Conservation (phyloP, 805 yeast genomes). For the Starmerella etchellsii region DNA sequence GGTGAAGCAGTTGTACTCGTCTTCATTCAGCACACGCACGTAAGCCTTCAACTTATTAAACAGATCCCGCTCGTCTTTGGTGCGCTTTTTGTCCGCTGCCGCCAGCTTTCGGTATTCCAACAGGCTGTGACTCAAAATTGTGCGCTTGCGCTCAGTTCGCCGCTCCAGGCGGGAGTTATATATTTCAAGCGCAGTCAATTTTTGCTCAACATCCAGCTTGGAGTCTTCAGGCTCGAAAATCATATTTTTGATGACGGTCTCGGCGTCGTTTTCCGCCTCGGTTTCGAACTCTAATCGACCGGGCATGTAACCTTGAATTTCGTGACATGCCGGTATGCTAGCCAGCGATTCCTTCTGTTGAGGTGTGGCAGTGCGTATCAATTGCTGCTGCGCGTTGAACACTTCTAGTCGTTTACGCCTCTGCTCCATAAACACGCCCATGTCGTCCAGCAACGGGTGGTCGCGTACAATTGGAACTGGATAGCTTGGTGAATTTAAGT, state of each 20-base stretch:
- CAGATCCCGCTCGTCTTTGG: conserved; percentile 82
- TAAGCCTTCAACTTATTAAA: conserved; percentile 63
- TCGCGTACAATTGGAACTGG: conserved; percentile 82
- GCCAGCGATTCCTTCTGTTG: conserved; percentile 69
- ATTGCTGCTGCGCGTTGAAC: conserved; percentile 47
- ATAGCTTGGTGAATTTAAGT: conserved; percentile 55
- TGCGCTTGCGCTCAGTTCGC: conserved; percentile 84
- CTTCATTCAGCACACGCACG: conserved; percentile 65
- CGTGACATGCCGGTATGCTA: conserved; percentile 92
- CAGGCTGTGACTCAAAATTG: conserved; percentile 59
- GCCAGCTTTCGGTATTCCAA: conserved; percentile 76
- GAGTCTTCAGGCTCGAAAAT: conserved; percentile 87
- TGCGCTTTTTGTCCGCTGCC: conserved; percentile 68
- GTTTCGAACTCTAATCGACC: conserved; percentile 94
- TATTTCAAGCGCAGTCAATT: conserved; percentile 73
- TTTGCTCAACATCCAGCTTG: conserved; percentile 76
- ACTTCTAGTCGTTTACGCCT: conserved; percentile 62
- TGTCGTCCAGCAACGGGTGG: conserved; percentile 48
- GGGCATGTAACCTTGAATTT: conserved; percentile 96
- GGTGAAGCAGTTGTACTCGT: conserved; percentile 65
- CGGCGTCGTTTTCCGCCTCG: conserved; percentile 96
- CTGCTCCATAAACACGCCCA: conserved; percentile 53
- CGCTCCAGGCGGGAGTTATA: conserved; percentile 80
- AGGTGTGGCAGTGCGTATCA: conserved; percentile 36
- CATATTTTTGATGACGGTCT: conserved; percentile 86